These are phyloP conservation scores for Schrenkiella parvula DNA, from an alignment of 345 rosid species.

Conservation along the genomic window DNA sequence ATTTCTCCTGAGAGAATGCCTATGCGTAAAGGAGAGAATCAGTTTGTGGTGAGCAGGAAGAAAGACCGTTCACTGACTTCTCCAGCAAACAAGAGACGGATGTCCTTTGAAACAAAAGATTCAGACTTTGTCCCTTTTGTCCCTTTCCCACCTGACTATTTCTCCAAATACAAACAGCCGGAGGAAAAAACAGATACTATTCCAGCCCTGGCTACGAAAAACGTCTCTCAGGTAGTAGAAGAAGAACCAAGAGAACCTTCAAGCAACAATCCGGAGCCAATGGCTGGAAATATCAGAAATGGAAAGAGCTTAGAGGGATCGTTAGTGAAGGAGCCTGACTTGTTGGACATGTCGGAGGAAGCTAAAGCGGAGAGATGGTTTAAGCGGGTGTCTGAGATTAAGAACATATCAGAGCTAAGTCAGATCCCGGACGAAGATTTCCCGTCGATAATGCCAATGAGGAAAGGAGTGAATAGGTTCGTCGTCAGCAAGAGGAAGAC, in stretches of 20 bases:
- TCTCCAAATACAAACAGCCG: conserved; percentile 50
- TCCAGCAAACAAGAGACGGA: conserved; percentile 60
- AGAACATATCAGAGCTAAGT: conserved; percentile 96
- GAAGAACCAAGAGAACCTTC: conserved; percentile 24
- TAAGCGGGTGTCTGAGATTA: conserved; percentile 79
- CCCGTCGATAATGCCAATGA: conserved; percentile 98
- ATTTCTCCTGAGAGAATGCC: conserved; percentile 77
- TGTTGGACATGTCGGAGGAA: conserved; percentile 98
- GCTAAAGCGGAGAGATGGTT: conserved; percentile 99
- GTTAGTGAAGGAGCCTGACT: conserved; percentile 73
- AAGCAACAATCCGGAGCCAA: conserved; percentile 11
- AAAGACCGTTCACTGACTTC: conserved; percentile 75
- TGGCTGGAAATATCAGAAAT: conserved; percentile 13
- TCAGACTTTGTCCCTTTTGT: conserved; percentile 71
- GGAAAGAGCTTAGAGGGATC: conserved; percentile 93
- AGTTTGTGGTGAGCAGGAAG: conserved; percentile 73
- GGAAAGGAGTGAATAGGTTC: conserved; percentile 96
- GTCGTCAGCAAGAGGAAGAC: conserved; percentile 97
- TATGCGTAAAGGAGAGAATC: conserved; percentile 69
- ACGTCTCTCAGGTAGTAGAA: conserved; percentile 21
- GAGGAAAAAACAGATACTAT: conserved; percentile 33
- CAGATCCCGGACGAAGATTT: conserved; percentile 97
- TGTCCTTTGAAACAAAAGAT: conserved; percentile 52
- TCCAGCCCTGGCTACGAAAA: conserved; percentile 21
- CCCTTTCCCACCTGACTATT: conserved; percentile 78